Evolutionary conservation across 2,329 filamentous ascomycete genomes (phyloP), one percentile per base, ranked within the genome.

Genomic region (Ophiocordyceps camponoti-floridani): DNA sequence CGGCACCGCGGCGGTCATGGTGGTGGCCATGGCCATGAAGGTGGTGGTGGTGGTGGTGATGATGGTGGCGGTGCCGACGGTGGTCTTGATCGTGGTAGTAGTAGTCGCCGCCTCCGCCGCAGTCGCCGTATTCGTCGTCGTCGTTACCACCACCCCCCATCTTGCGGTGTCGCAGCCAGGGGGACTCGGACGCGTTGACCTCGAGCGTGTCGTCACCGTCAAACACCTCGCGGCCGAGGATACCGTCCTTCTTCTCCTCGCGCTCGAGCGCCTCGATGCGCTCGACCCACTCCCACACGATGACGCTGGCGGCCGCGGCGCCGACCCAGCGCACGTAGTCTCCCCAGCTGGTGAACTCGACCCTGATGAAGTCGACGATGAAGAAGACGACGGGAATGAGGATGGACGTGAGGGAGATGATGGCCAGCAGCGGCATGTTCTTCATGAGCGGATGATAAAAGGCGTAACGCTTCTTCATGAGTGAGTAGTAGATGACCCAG

Each of bases 251-350:
- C 62, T 88, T 86, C 59, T 94, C 87, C 59, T 94, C 87, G 52
- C 88, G 77, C 64, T 95, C 88, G 48, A 94, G 62, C 0, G 87
- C 85, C 59, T 95, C 88, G 43, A 95, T 95, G 26, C 88, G 75
- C 61, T 95, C 88, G 3, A 95, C 88, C 88, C 88, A 95, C 61
- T 95, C 88, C 88, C 88, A 95, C 2, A 95, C 88, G 19, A 94
- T 84, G n/a, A 94, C 88, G 62, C 86, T 94, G 27, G 88, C 88
- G 1, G 87, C 87, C 0, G 88, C 87, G 1, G 87, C 87, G 42
- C 88, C 88, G n/a, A 94, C 88, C 88, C 88, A 95, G 54, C 87
- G 73, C 41, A 94, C 88, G 56, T 94, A 95, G 56, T 94, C 88
- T 56, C 88, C 88, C 88, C 88, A 95, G 9, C 83, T 85, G 37